Evolutionary conservation across 2,329 filamentous ascomycete genomes (phyloP).

Genomic region (Aureobasidium lini): DNA sequence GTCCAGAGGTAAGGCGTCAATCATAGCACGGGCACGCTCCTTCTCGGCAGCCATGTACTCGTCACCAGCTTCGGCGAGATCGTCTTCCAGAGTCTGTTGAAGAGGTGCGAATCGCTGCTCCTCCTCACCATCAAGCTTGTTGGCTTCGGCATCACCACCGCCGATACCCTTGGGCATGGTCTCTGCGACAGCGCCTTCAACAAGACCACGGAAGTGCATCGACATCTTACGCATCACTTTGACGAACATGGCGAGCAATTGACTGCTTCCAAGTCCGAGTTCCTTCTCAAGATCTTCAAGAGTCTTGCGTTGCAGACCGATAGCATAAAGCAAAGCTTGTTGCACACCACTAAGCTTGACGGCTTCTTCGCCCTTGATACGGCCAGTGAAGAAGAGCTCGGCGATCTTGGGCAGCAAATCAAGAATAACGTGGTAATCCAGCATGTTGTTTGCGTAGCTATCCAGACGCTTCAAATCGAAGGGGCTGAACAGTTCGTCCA

Average conservation of each 20-base stretch:
- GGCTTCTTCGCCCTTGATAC: conserved; percentile 43
- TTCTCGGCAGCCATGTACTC: conserved; percentile 64
- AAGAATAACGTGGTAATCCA: conserved; percentile 95
- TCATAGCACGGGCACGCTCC: conserved; percentile 77
- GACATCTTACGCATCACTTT: conserved; percentile 89
- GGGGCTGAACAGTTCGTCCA: conserved; percentile 73
- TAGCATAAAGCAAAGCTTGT: conserved; percentile 76
- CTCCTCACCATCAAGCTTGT: conserved; percentile 48
- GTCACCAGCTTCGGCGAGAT: conserved; percentile 75
- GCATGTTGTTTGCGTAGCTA: conserved; percentile 91
- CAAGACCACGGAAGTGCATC: conserved; percentile 64
- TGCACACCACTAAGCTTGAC: conserved; percentile 77
- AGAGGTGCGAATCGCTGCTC: conserved; percentile 59
- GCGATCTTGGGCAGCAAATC: conserved; percentile 83
- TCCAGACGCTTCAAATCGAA: conserved; percentile 94
- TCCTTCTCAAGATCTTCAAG: conserved; percentile 76
- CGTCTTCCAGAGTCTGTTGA: conserved; percentile 65
- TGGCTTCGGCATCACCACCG: conserved; percentile 53
- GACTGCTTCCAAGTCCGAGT: conserved; percentile 62
- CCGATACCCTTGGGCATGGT: conserved; percentile 37
- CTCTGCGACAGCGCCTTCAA: conserved; percentile 58
- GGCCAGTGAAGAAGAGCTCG: conserved; percentile 74
- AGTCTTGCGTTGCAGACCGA: conserved; percentile 85
- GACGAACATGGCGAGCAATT: conserved; percentile 93
- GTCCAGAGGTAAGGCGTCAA: conserved; percentile 83